These are phyloP conservation scores for Tylopilus balloui DNA, from an alignment of 768 basidiomycete species.

Conservation along the genomic window DNA sequence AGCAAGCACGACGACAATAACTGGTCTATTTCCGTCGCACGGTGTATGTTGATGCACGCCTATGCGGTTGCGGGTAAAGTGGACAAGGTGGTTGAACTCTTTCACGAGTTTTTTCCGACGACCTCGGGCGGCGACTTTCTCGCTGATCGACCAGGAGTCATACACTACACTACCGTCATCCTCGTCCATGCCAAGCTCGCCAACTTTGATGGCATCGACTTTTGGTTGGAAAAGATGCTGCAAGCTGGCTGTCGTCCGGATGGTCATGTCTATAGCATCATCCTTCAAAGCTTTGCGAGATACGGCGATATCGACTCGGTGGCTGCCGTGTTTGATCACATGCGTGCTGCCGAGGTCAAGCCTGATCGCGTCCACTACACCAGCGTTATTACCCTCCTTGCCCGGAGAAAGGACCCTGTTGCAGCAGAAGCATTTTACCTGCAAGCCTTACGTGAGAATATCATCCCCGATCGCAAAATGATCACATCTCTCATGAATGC, in stretches of 20 bases:
- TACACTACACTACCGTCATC: slow-evolving; percentile 56
- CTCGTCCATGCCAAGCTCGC: slow-evolving; percentile 47
- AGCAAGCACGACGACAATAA: slow-evolving; percentile 30
- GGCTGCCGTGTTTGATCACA: slow-evolving; percentile 49
- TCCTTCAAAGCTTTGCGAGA: slow-evolving; percentile 54
- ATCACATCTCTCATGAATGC: slow-evolving; percentile 74
- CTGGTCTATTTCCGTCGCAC: slow-evolving; percentile 28
- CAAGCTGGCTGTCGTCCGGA: slow-evolving; percentile 50
- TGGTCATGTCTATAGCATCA: slow-evolving; percentile 50
- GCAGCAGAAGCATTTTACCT: slow-evolving; percentile 66
- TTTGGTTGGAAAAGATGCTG: slow-evolving; percentile 52
- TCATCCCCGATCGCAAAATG: slow-evolving; percentile 63
- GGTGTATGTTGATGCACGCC: slow-evolving; percentile 50
- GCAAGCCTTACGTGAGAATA: slow-evolving; percentile 55
- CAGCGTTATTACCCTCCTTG: slow-evolving; percentile 61
- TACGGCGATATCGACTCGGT: slow-evolving; percentile 54
- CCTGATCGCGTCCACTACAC: slow-evolving; percentile 59
- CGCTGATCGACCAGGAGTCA: slow-evolving; percentile 37
- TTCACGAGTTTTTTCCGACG: slow-evolving; percentile 51
- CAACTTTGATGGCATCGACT: slow-evolving; percentile 45
- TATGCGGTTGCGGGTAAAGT: slow-evolving; percentile 46
- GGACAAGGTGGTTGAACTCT: slow-evolving; percentile 43
- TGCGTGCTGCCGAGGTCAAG: slow-evolving; percentile 47
- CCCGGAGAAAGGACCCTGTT: slow-evolving; percentile 53
- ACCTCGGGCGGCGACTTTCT: slow-evolving; percentile 26